A percentile compares a stretch with the other conserved stretches of the same genome.
phyloP scores from a whole-genome alignment of 768 basidiomycete species.

The Agaricus subrufescens region DNA sequence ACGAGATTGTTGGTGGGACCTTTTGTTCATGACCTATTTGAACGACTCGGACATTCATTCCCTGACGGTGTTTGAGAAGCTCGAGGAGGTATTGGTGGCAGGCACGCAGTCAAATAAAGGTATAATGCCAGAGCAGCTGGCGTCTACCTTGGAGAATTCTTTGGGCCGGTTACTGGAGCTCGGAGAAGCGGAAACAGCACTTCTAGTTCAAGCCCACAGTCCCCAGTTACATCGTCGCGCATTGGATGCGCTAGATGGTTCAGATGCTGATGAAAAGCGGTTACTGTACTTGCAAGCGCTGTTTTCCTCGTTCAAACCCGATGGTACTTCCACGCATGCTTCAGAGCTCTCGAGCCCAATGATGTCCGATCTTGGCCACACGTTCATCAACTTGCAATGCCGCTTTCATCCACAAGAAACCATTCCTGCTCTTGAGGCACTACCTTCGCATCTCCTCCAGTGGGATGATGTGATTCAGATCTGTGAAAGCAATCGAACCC shows the following conservation, averaged over 20 bases:
- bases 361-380: slow-evolving; percentile 44
- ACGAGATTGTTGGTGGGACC: slow-evolving; percentile 71
- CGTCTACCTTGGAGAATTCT: slow-evolving; percentile 46
- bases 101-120: slow-evolving; percentile 45
- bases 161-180: slow-evolving; percentile 61
- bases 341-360: slow-evolving; percentile 38
- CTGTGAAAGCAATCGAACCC: slow-evolving; percentile 65
- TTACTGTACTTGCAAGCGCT: slow-evolving; percentile 78
- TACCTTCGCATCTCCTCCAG: slow-evolving; percentile 52
- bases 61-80: slow-evolving; percentile 57
- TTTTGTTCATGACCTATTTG: slow-evolving; percentile 69
- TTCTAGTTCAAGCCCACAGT: slow-evolving; percentile 62
- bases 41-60: slow-evolving; percentile 62
- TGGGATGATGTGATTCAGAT: slow-evolving; percentile 48
- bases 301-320: slow-evolving; percentile 42
- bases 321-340: slow-evolving; percentile 25
- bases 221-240: slow-evolving; percentile 66
- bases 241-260: slow-evolving; percentile 41
- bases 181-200: slow-evolving; percentile 64
- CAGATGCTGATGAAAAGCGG: slow-evolving; percentile 43
- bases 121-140: slow-evolving; percentile 50
- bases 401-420: slow-evolving; percentile 61
- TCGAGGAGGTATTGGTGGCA: slow-evolving; percentile 56
- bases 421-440: slow-evolving; percentile 52
- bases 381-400: slow-evolving; percentile 73